Evolutionary conservation across 306 rosid species (phyloP).

Genomic region (Chamaecrista fasciculata): DNA sequence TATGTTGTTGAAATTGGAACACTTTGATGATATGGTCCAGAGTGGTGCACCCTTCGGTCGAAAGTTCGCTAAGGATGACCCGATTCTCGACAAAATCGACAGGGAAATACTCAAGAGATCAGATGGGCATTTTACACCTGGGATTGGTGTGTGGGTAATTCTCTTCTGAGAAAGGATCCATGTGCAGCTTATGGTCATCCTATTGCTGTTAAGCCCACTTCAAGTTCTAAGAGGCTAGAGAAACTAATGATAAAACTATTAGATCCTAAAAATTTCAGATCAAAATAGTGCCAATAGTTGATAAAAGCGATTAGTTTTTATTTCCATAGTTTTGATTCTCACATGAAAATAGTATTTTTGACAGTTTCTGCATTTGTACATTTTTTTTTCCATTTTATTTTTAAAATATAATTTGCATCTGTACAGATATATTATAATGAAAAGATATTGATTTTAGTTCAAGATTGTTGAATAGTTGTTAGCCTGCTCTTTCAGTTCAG

Average conservation of each 20-base stretch:
- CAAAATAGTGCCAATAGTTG: constrained; percentile 74
- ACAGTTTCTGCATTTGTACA: not conserved
- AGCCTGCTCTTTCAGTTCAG: too few species aligned
- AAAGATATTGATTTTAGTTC: too few species aligned
- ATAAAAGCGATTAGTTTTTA: not conserved
- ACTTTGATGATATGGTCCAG: constrained; percentile 64
- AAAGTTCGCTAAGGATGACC: constrained; percentile 55
- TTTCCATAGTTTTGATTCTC: not conserved
- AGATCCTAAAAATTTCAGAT: constrained; percentile 73
- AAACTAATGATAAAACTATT: constrained; percentile 67
- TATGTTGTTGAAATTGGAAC: constrained; percentile 48
- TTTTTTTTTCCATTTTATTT: too few species aligned
- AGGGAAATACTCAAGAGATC: constrained; percentile 54
- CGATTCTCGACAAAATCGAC: constrained; percentile 69
- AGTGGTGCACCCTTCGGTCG: constrained; percentile 79
- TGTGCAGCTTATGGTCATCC: constrained; percentile 59
- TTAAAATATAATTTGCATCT: too few species aligned
- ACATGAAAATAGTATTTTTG: not conserved
- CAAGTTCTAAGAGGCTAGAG: constrained; percentile 64
- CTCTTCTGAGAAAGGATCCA: constrained; percentile 40
- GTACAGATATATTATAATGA: too few species aligned
- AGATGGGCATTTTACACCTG: constrained; percentile 53
- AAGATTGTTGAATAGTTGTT: too few species aligned
- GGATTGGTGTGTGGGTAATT: constrained; percentile 71
- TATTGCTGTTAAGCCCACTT: constrained; percentile 57